Percentiles rank a stretch among this genome's conserved stretches.
Conservation (phyloP, 1,139 yeast species). For the Groenewaldozyma sp. region DNA sequence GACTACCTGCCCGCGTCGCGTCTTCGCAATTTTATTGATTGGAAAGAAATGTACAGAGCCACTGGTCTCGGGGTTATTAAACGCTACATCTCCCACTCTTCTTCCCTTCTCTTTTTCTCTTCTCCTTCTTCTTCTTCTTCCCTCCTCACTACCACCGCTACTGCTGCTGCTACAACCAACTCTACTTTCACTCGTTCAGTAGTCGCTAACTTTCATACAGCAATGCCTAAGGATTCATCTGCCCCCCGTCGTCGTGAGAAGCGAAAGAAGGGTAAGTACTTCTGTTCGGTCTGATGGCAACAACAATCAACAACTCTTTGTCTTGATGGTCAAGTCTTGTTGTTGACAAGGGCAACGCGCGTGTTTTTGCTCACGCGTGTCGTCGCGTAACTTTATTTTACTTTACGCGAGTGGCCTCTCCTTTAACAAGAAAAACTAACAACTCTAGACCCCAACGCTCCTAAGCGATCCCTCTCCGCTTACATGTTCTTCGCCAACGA, state of each 20-base stretch:
- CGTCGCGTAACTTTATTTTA: neutral
- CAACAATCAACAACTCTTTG: no score
- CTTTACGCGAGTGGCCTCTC: neutral
- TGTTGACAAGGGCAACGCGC: no score
- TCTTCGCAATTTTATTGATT: no score
- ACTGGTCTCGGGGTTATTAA: no score
- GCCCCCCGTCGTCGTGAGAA: slow-evolving; percentile 17
- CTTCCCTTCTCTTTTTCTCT: no score
- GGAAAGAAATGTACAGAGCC: no score
- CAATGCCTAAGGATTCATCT: slow-evolving; percentile 24
- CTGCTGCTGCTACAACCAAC: neutral
- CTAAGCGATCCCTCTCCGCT: slow-evolving; percentile 95
- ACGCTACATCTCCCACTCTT: no score
- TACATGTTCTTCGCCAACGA: slow-evolving; percentile 99
- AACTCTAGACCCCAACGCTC: slow-evolving; percentile 86
- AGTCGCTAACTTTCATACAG: slow-evolving; percentile 14
- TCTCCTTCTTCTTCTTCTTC: neutral
- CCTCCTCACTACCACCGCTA: neutral
- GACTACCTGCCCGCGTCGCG: no score
- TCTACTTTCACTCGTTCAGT: neutral
- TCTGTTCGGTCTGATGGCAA: neutral
- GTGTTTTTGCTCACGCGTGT: neutral
- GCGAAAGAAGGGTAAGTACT: slow-evolving; percentile 26
- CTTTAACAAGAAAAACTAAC: neutral
- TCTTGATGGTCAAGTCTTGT: no score